A percentile compares a stretch with the other conserved stretches of the same genome.
Conservation (phyloP, 768 basidiomycete species). For the Scleroderma citrinum region DNA sequence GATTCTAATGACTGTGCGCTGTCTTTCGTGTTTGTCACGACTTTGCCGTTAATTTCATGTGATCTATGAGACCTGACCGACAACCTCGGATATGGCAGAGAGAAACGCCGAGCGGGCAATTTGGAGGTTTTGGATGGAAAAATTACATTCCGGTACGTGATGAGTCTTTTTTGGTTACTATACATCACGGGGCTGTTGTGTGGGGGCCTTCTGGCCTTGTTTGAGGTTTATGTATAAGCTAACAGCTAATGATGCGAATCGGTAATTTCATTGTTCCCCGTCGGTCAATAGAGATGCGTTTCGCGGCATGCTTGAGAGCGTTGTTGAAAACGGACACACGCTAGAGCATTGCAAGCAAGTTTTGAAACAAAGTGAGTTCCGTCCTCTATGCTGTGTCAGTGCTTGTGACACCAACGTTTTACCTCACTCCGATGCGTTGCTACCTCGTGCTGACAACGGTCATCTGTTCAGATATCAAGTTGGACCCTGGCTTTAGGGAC, state of each 20-base stretch:
- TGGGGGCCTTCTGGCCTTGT: not conserved
- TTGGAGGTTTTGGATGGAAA: constrained; percentile 61
- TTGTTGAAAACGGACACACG: constrained; percentile 64
- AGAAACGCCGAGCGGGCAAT: constrained; percentile 33
- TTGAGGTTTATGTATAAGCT: not conserved
- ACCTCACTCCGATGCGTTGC: not conserved
- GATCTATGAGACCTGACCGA: constrained; percentile 72
- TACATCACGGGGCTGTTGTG: constrained; percentile 10
- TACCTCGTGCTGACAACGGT: not conserved
- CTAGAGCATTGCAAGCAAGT: constrained; percentile 84
- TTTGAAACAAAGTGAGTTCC: constrained; percentile 58
- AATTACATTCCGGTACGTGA: constrained; percentile 58
- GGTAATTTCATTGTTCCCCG: not conserved
- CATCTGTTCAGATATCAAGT: constrained; percentile 57
- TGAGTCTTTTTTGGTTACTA: constrained; percentile 6
- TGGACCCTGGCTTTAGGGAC: constrained; percentile 84
- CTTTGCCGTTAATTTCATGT: not conserved
- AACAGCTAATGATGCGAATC: not conserved
- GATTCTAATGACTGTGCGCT: constrained; percentile 88
- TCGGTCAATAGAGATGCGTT: constrained; percentile 70
- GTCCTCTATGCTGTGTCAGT: no score
- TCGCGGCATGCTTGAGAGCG: constrained; percentile 77
- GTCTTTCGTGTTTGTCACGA: not conserved
- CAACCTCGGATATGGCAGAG: constrained; percentile 57
- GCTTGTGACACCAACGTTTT: not conserved